Base-by-base conservation (phyloP, 2,329 filamentous ascomycete species). In the Arthrobotrys musiformis region DNA sequence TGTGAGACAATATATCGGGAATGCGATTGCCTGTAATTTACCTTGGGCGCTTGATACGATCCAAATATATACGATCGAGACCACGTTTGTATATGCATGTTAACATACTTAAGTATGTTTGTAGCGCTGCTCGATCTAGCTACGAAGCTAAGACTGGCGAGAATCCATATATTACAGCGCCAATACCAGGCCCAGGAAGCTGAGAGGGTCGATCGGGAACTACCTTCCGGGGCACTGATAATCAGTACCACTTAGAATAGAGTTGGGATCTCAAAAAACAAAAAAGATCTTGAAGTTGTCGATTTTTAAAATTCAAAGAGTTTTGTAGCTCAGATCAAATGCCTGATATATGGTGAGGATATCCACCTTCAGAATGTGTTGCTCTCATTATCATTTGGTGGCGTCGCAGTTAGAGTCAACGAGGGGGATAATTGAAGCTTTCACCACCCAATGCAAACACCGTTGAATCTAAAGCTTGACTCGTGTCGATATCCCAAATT, bases 221-320 rank as follows among this genome's bases (percentile, higher is more conserved):
- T 76, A 28, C 72, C 72, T 50, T 60, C 63, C 72, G 60, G 40
- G 64, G 72, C 48, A 76, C 22, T 69, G 72, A 76, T 76, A 48
- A 40, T 40, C 72, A 50, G 50, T 64, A 64, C 64, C 72, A 62
- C 35, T 46, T 44, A 33, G 60, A 28, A 48, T 24, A 40, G 13
- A n/a, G 15, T 2, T 62, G 44, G 2, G 15, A 48, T 44, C 7
- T 60, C 11, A 67, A 66, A 40, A 60, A 58, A 37, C 26, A 30
- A 35, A 40, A 60, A 58, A 37, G 35, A 30, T 26, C 48, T 50
- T 56, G 67, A 70, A 58, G 67, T 42, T 46, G n/a, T 58, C 54
- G 40, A 40, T 40, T 22, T 5, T 17, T n/a, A 26, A n/a, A 17
- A 24, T 52, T 42, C n/a, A 19, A 19, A 5, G 2, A 2, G n/a